phyloP scores from a whole-genome alignment of 805 yeast species.

The Candida broadrunensis region DNA sequence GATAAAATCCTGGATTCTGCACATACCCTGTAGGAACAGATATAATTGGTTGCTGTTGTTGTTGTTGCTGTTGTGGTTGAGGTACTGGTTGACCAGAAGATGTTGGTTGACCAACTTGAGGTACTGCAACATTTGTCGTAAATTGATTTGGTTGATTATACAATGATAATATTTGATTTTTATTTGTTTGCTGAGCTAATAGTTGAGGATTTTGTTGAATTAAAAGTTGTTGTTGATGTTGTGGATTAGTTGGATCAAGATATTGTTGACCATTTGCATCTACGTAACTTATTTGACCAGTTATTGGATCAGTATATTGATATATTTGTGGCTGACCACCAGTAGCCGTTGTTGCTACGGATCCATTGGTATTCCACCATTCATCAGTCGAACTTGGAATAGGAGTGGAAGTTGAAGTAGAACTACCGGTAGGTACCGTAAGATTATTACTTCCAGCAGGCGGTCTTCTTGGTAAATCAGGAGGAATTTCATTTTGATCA shows the following conservation, averaged over 20 bases:
- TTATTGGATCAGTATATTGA: constrained; percentile 70
- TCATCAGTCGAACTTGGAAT: constrained; percentile 4
- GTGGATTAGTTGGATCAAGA: constrained; percentile 46
- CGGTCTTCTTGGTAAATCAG: constrained; percentile 45
- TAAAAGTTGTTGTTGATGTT: constrained; percentile 37
- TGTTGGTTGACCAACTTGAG: constrained; percentile 10
- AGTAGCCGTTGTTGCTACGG: not conserved
- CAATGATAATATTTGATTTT: constrained; percentile 38
- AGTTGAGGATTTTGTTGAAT: constrained; percentile 34
- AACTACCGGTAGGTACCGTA: constrained; percentile 4
- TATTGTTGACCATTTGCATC: constrained; percentile 69
- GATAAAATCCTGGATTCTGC: constrained; percentile 9
- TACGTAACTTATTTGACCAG: constrained; percentile 64
- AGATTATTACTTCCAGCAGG: constrained; percentile 16
- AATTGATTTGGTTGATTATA: constrained; percentile 36
- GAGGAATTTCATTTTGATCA: constrained; percentile 41
- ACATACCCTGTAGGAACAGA: constrained; percentile 6
- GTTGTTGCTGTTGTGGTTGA: constrained; percentile 9
- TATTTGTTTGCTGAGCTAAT: constrained; percentile 34
- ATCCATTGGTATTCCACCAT: constrained; percentile 9
- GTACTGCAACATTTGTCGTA: constrained; percentile 24
- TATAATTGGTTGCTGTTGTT: constrained; percentile 10
- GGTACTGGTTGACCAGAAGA: constrained; percentile 7
- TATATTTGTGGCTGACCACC: constrained; percentile 45
- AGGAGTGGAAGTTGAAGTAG: not conserved